Evolutionary conservation across 768 basidiomycete species (phyloP).

Genomic region (Boletus patriciae): DNA sequence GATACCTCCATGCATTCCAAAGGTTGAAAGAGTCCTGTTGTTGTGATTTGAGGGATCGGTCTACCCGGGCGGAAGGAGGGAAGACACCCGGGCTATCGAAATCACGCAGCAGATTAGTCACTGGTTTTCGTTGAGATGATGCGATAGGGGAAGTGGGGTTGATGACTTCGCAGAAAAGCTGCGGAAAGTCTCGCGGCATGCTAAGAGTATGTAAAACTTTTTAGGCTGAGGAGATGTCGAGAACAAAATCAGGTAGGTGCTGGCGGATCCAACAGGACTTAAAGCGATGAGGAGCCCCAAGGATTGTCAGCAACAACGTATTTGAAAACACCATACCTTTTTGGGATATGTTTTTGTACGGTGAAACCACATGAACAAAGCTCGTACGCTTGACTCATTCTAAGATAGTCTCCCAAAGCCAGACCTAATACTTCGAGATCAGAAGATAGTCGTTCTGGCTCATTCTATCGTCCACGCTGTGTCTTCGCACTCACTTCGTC

Average conservation of each 20-base stretch:
- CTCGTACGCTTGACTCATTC: not conserved
- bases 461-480: not conserved
- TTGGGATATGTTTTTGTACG: slow-evolving; percentile 19
- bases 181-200: slow-evolving; percentile 30
- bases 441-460: not conserved
- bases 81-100: slow-evolving; percentile 68
- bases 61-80: slow-evolving; percentile 73
- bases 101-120: slow-evolving; percentile 39
- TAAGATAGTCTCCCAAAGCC: too few relatives aligned
- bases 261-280: not conserved
- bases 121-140: slow-evolving; percentile 15
- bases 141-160: slow-evolving; percentile 16
- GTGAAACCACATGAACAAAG: not conserved
- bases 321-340: slow-evolving; percentile 19
- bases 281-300: not conserved
- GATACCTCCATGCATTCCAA: slow-evolving; percentile 75
- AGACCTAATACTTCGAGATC: too few relatives aligned
- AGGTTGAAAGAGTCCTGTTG: slow-evolving; percentile 55
- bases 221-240: not conserved
- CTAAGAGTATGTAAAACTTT: not conserved
- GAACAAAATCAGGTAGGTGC: not conserved
- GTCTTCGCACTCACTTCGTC: slow-evolving; percentile 8
- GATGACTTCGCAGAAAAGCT: slow-evolving; percentile 16
- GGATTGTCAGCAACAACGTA: not conserved
- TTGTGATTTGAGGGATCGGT: slow-evolving; percentile 62